Evolutionary conservation across 352 stramenopile genomes (phyloP), one percentile per base, ranked within the genome.

Genomic region (Phytophthora europaea): DNA sequence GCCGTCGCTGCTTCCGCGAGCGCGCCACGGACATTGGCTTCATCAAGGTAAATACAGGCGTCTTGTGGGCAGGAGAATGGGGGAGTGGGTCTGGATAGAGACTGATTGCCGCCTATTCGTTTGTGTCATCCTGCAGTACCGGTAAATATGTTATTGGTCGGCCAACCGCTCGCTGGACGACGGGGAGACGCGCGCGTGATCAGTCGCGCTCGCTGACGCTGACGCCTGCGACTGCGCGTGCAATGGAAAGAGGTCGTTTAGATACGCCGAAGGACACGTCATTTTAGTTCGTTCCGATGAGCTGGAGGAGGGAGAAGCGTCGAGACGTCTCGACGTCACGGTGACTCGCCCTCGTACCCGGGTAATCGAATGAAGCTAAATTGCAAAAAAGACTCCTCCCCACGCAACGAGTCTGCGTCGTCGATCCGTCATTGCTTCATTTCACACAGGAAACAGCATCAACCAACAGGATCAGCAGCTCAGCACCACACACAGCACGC

Each of bases 1-100:
- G 96, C 92, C 93, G 96, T 83, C 95, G 97, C 72, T 99, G 96
- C 89, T 99, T 99, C 91, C 89, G 95, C 62, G 92, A 98, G 81
- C 92, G 95, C 79, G 95, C 95, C 76, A 95, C 82, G 66, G 87
- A 98, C 79, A 99, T 99, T 85, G 96, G 96, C 68, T 99, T 99
- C 84, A 79, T 95, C 75, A 99, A 99, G 93, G 92, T 98, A 85
- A 66, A 70, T 52, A 15, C 50, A 38, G 26, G 28, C 28, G 28
- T 31, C 28, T 7, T 6, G 6, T 31, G 28, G 7, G 28, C 4
- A 31, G 28, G 28, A 31, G 28, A 31, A 31, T 5, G 23, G 23
- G 23, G 23, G 23, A 26, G 0, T 7, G 28, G 8, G 28, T 31
- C 28, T 31, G 28, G 28, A 31, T 31, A 8, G 28, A 31, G 28